A percentile compares a stretch with the other conserved stretches of the same genome.
Conservation (phyloP, 1,284 basidiomycete genomes). For the Rhizoctonia solani region DNA sequence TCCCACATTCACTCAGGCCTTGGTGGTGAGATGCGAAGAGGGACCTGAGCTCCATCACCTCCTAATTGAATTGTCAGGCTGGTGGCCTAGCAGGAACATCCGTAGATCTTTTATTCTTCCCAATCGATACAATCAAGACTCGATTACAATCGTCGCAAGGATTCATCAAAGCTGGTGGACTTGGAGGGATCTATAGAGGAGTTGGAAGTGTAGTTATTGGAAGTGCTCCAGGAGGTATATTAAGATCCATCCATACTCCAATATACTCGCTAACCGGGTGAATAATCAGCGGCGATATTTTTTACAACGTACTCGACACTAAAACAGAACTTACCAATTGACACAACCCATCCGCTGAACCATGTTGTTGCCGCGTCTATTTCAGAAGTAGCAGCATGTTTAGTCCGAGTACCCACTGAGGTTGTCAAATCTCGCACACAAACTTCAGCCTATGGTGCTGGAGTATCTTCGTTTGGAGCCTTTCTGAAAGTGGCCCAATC, state of each 20-base stretch:
- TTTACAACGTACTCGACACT: conserved; percentile 94
- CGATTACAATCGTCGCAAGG: conserved; percentile 88
- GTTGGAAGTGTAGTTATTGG: conserved; percentile 95
- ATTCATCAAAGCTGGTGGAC: conserved; percentile 85
- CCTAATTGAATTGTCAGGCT: conserved; percentile 54
- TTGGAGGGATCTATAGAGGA: conserved; percentile 91
- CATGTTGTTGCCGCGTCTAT: conserved; percentile 82
- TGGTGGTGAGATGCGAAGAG: background rate
- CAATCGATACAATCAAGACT: conserved; percentile 96
- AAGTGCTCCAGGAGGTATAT: conserved; percentile 90
- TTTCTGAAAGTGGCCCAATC: conserved; percentile 56
- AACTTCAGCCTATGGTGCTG: conserved; percentile 67
- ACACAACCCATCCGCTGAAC: conserved; percentile 61
- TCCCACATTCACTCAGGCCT: conserved; percentile 17
- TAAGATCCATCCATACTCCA: background rate
- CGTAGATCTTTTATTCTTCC: conserved; percentile 94
- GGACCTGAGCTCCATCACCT: too few relatives aligned
- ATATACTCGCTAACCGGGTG: background rate
- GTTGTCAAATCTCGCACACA: conserved; percentile 88
- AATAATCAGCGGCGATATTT: conserved; percentile 79
- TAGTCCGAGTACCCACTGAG: conserved; percentile 93
- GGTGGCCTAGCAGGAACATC: conserved; percentile 87
- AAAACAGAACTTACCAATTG: conserved; percentile 71
- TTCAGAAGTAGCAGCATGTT: conserved; percentile 87
- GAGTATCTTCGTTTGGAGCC: conserved; percentile 54